phyloP scores from a whole-genome alignment of 257 asterid species.

The Verbena officinalis region DNA sequence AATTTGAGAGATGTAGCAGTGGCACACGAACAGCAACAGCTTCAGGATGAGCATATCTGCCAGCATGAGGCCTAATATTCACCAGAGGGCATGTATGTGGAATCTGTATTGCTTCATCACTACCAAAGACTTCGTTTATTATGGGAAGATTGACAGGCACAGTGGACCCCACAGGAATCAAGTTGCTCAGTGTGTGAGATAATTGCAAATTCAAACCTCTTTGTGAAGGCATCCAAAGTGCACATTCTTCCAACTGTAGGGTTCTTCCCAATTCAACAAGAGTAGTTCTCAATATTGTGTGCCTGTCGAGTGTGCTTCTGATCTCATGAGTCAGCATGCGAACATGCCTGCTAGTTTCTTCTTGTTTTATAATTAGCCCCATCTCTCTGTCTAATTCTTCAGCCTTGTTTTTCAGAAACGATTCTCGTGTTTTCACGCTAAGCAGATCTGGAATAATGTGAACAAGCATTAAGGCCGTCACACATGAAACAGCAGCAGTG shows the following conservation, averaged over 20 bases:
- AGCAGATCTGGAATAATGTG: constrained; percentile 78
- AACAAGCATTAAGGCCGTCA: constrained; percentile 70
- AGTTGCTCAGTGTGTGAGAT: constrained; percentile 59
- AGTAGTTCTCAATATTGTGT: constrained; percentile 71
- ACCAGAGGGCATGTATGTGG: constrained; percentile 69
- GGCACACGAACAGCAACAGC: constrained; percentile 80
- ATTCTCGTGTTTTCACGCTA: constrained; percentile 61
- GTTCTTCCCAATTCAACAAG: constrained; percentile 75
- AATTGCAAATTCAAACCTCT: constrained; percentile 61
- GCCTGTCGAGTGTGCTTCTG: constrained; percentile 76
- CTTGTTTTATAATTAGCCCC: constrained; percentile 75
- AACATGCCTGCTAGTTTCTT: constrained; percentile 78
- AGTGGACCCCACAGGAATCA: constrained; percentile 59
- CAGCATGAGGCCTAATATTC: constrained; percentile 45
- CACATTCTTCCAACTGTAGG: constrained; percentile 74
- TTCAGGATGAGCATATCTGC: constrained; percentile 57
- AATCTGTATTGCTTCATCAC: constrained; percentile 56
- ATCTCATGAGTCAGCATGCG: constrained; percentile 85
- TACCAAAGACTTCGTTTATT: constrained; percentile 52
- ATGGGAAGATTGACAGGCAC: constrained; percentile 63
- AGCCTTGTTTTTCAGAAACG: constrained; percentile 57
- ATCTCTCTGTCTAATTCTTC: constrained; percentile 75
- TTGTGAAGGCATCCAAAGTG: constrained; percentile 78
- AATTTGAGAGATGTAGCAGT: constrained; percentile 61
- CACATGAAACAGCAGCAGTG: constrained; percentile 73